phyloP scores from a whole-genome alignment of 306 rosid genomes.

The Rosa lucieae region DNA sequence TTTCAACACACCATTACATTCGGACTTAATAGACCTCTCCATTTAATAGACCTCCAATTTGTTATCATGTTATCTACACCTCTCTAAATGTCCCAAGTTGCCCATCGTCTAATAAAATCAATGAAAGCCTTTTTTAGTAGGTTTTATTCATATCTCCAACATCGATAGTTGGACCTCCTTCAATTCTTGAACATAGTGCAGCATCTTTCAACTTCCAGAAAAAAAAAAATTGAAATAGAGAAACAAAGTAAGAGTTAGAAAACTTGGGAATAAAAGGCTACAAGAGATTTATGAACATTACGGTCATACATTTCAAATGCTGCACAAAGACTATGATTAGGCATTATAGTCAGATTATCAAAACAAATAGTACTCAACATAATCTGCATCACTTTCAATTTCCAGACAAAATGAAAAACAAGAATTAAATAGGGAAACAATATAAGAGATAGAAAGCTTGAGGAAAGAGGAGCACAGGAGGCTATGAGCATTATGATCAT shows the following conservation, averaged over 20 bases:
- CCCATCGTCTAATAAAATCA: too few species aligned
- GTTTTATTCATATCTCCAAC: too few species aligned
- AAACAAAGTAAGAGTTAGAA: constrained; percentile 4
- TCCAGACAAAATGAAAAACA: background rate
- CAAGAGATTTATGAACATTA: background rate
- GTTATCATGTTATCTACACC: too few species aligned
- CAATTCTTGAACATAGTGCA: too few species aligned
- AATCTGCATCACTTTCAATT: constrained; percentile 11
- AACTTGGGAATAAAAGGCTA: background rate
- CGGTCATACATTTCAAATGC: background rate
- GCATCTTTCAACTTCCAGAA: background rate
- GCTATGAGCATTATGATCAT: background rate
- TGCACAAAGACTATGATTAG: background rate
- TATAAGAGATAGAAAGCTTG: constrained; percentile 2
- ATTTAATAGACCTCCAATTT: too few species aligned
- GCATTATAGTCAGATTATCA: background rate
- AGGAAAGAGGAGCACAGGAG: background rate
- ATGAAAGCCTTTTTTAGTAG: too few species aligned
- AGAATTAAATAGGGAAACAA: background rate
- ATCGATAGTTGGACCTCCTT: too few species aligned
- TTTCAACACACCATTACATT: too few species aligned
- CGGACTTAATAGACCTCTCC: too few species aligned
- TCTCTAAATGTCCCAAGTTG: too few species aligned
- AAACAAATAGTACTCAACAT: background rate
- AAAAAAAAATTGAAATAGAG: background rate